Evolutionary conservation across 352 stramenopile species (phyloP).

Genomic region (Aphanomyces invadans): DNA sequence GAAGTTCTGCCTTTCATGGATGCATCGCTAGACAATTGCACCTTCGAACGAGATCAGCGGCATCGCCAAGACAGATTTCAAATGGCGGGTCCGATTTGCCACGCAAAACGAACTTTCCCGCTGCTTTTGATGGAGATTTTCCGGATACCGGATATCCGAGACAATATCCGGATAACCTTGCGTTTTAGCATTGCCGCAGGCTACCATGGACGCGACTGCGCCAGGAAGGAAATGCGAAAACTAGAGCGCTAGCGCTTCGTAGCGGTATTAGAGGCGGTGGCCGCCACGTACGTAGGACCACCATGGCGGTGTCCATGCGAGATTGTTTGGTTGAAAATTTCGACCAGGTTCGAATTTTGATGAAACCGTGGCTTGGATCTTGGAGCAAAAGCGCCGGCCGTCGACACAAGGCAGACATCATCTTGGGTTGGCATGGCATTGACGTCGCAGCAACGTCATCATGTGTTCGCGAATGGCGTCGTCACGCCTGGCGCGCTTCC

Average conservation of each 20-base stretch:
- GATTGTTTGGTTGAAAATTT: not conserved
- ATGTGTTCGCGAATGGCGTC: not conserved
- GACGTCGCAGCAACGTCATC: not conserved
- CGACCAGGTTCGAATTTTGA: not conserved
- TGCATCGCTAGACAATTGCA: not conserved
- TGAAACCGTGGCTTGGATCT: not conserved
- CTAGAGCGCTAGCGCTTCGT: too few species aligned
- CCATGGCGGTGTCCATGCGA: not conserved
- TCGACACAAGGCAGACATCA: too few species aligned
- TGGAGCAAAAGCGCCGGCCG: not conserved
- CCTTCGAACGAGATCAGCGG: constrained; percentile 9
- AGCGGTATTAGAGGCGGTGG: too few species aligned
- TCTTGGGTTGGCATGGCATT: too few species aligned
- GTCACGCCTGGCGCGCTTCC: not conserved
- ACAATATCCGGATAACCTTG: not conserved
- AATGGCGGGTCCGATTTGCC: not conserved
- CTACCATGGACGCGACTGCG: too few species aligned
- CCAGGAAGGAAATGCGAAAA: too few species aligned
- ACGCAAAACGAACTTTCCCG: not conserved
- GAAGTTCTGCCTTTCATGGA: not conserved
- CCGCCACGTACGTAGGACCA: too few species aligned
- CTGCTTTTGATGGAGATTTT: not conserved
- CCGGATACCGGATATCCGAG: not conserved
- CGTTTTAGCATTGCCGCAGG: too few species aligned
- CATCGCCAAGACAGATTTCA: not conserved